These are phyloP conservation scores for Saccharomyces hybrid DNA, from an alignment of 1,139 yeast genomes.

Conservation along the genomic window DNA sequence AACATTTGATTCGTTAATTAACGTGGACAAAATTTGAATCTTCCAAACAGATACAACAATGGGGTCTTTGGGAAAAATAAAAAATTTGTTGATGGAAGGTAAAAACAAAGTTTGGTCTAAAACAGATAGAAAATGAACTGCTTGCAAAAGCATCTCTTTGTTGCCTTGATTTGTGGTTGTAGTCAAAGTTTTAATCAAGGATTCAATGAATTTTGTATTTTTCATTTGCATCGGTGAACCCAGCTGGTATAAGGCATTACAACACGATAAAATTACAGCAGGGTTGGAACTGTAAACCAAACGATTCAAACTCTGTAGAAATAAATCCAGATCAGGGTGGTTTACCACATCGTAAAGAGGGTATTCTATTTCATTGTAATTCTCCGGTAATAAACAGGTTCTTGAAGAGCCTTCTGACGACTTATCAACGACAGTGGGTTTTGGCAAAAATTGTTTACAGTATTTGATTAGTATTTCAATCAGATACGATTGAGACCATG, in stretches of 20 bases:
- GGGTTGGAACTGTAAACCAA: conserved; percentile 48
- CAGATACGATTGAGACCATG: conserved; percentile 62
- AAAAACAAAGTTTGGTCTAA: conserved; percentile 42
- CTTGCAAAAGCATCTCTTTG: conserved; percentile 38
- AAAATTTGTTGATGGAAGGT: conserved; percentile 46
- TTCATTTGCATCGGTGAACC: conserved; percentile 46
- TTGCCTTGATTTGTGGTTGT: conserved; percentile 33
- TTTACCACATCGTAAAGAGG: conserved; percentile 38
- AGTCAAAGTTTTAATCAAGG: conserved; percentile 39
- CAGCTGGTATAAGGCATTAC: conserved; percentile 48
- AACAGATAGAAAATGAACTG: conserved; percentile 37
- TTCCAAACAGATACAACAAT: conserved; percentile 45
- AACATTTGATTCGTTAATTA: conserved; percentile 49
- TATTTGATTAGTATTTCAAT: conserved; percentile 64
- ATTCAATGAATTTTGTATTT: conserved; percentile 43
- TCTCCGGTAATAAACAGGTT: conserved; percentile 38
- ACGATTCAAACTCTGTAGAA: conserved; percentile 41
- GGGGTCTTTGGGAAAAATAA: conserved; percentile 52
- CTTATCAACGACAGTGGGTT: conserved; percentile 38
- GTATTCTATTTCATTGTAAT: conserved; percentile 34
- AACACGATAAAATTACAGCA: conserved; percentile 55
- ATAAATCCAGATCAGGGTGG: conserved; percentile 51
- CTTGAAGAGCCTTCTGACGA: conserved; percentile 25
- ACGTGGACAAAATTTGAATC: conserved; percentile 53
- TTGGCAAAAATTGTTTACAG: conserved; percentile 50